Conservation (phyloP, 148 eudicot species). For the Vaccinium myrtillus region DNA sequence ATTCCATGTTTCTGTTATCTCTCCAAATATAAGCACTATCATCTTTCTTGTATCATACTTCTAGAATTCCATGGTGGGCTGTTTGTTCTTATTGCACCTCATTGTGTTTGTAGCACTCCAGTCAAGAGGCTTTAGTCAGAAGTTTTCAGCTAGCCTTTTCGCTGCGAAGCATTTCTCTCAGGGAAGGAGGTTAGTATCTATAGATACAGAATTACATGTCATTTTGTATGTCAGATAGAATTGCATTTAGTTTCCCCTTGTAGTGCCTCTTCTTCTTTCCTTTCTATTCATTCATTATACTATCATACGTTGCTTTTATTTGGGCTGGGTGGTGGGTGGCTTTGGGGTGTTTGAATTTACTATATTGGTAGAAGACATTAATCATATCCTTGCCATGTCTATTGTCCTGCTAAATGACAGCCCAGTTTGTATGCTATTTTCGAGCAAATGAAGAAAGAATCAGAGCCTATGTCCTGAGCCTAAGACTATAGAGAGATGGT, state of each 20-base stretch:
- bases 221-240: background rate
- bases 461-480: background rate
- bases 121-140: conserved; percentile 73
- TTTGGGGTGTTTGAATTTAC: background rate
- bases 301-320: background rate
- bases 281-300: background rate
- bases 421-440: background rate
- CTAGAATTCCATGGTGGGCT: background rate
- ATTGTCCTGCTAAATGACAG: background rate
- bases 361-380: background rate
- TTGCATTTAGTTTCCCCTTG: background rate
- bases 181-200: conserved; percentile 62
- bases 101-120: conserved; percentile 58
- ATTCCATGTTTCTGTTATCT: conserved; percentile 4
- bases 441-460: background rate
- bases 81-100: conserved; percentile 14
- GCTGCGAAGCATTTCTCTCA: conserved; percentile 65
- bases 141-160: conserved; percentile 98
- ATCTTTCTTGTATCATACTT: background rate
- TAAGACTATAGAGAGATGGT: too few species aligned
- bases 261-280: background rate
- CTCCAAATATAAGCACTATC: background rate
- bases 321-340: background rate
- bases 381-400: background rate
- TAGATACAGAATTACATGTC: background rate